Base-by-base conservation (phyloP, 371 early-diverging fungal species). In the Lichtheimia ramosa region DNA sequence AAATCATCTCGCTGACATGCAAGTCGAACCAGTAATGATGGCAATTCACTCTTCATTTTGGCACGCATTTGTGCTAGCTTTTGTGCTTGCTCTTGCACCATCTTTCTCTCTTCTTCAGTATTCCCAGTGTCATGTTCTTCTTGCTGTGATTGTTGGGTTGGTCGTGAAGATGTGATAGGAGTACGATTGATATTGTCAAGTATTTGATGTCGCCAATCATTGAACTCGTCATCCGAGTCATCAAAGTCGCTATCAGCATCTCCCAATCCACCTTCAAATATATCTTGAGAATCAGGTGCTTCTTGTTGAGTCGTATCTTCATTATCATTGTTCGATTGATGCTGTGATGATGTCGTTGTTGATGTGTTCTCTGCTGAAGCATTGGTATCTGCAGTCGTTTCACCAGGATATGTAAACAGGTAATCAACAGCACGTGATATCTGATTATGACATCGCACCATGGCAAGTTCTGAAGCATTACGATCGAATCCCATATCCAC, bases 401-500 rank as follows among this genome's bases (percentile, higher is more conserved):
- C 69, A 41, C 84, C 82, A 8, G 93, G 94, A 61, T 96, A 89
- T 16, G 83, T 86, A 24, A 96, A 73, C 25, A 97, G 69, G 55
- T 93, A 95, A 46, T 97, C 96, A 0, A 95, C 89, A 0, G 98
- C 98, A 18, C 95, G 82, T 14, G 83, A 83, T 0, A 96, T 79
- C 60, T 90, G 90, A 62, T 96, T 96, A 20, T 78, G 79, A 56
- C 86, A 88, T 1, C 95, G 86, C 13, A 83, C 70, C 50, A 96
- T 74, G 2, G 96, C 96, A 28, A 77, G 79, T 63, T 90, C 92
- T 0, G 96, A 93, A 2, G 91, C 89, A 3, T 77, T 73, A n/a
- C 90, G 81, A 5, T 89, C 78, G 70, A 96, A 98, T 0, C 98
- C 98, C 95, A 97, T 95, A 28, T 92, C 91, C 4, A 88, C 75